Evolutionary conservation across 2,329 filamentous ascomycete genomes (phyloP), one percentile per base, ranked within the genome.

Genomic region (Akanthomyces dipterigenus): DNA sequence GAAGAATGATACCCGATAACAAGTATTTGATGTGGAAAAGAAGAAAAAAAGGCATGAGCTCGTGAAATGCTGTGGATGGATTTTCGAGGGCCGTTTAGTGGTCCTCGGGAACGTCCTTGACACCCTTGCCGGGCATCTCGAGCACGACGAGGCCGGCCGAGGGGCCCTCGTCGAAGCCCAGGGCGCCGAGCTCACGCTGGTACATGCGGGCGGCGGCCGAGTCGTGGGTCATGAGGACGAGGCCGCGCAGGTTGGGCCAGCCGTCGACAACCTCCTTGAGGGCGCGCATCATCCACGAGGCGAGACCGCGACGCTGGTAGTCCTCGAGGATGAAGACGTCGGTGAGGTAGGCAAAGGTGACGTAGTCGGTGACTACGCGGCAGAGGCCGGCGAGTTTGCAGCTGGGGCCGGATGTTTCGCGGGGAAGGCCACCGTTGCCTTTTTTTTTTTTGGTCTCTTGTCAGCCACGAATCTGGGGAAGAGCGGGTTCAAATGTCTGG

Each of bases 281-380:
- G 65, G 82, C 85, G 5, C 76, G 71, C 70, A 89, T 81, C 69
- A 90, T 73, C 85, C 86, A 90, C 48, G 76, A 80, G 3, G 84
- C 88, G 1, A 91, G 76, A 0, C 88, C 87, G 11, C 78, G 75
- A 5, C 82, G 80, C 68, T 88, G 86, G 67, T 85, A 82, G 43
- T 80, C 77, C 0, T 81, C 76, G 3, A 84, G 70, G 24, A 90
- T 76, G 70, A 88, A 90, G 22, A 90, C 84, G 67, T 90, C 88
- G 28, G 87, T 88, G 59, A 78, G 73, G 62, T 89, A 91, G 38
- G 82, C 86, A 66, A 90, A 84, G 0, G 87, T 88, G 51, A 85
- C 80, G 67, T 83, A 81, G 72, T 91, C 89, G 9, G 88, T 91
- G 56, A 91, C 76, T n/a, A 89, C 71, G 38, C 88, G 75, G 51